Evolutionary conservation across 139 green algal genomes (phyloP).

Genomic region (Asterochloris sp.): DNA sequence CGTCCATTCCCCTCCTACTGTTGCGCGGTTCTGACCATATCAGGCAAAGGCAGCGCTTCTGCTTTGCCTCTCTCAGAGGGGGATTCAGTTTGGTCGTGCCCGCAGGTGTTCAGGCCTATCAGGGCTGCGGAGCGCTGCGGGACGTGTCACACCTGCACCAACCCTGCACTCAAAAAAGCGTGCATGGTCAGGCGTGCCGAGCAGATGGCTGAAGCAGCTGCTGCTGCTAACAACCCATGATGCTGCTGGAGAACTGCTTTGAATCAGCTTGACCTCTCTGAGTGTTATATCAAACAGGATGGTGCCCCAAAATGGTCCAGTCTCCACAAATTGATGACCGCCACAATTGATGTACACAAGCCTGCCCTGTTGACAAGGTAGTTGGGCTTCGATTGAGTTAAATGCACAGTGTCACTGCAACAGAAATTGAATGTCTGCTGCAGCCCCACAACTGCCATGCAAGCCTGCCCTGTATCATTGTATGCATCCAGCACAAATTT

Average conservation of each 20-base stretch:
- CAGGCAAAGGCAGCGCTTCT: not conserved
- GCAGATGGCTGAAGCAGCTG: slow-evolving; percentile 13
- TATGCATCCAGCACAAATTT: no score
- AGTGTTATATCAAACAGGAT: no score
- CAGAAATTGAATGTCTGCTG: no score
- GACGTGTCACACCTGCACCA: slow-evolving; percentile 33
- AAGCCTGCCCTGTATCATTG: no score
- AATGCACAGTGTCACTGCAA: no score
- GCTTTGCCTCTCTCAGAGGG: no score
- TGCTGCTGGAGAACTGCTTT: not conserved
- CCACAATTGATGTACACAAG: no score
- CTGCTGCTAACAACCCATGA: not conserved
- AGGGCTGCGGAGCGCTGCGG: slow-evolving; percentile 29
- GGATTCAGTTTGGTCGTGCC: not conserved
- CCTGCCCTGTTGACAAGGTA: no score
- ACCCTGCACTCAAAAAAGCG: slow-evolving; percentile 44
- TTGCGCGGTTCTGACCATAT: not conserved
- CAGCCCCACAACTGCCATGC: no score
- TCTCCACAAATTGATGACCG: no score
- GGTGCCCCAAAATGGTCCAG: no score
- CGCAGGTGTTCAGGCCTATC: not conserved
- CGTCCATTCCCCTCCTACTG: not conserved
- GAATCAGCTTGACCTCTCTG: not conserved
- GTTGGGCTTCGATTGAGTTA: no score
- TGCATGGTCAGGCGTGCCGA: slow-evolving; percentile 40